Evolutionary conservation across 192 early-diverging fungal genomes (phyloP).

Genomic region (Allomyces macrogynus): DNA sequence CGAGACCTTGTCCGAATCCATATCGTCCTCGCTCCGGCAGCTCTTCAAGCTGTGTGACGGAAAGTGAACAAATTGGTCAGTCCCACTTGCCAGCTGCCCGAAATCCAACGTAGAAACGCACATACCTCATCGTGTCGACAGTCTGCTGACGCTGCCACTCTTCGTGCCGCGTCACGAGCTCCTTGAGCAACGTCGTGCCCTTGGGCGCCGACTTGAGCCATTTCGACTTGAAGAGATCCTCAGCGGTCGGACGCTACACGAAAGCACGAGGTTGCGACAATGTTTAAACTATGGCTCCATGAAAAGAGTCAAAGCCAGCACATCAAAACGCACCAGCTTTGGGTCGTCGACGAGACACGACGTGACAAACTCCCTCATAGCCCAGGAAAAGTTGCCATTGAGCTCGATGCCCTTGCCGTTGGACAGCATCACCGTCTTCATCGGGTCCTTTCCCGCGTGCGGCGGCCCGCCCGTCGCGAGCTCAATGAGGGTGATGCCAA

Average conservation of each 20-base stretch:
- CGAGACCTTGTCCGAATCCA: background rate
- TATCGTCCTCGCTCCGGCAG: background rate
- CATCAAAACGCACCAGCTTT: constrained; percentile 28
- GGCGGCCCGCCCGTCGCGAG: constrained; percentile 90
- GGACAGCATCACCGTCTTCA: constrained; percentile 70
- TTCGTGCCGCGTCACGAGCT: background rate
- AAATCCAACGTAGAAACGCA: background rate
- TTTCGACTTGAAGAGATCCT: background rate
- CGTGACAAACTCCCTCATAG: constrained; percentile 75
- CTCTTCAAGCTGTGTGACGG: background rate
- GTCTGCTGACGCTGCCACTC: background rate
- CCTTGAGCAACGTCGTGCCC: background rate
- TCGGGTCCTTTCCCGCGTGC: constrained; percentile 71
- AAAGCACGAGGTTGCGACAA: background rate
- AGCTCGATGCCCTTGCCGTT: constrained; percentile 57
- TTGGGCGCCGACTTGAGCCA: background rate
- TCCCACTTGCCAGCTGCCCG: no score
- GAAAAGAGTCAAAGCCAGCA: background rate
- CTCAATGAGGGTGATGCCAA: constrained; percentile 95
- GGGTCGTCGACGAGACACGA: constrained; percentile 73
- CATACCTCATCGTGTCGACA: background rate
- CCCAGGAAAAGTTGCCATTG: constrained; percentile 52
- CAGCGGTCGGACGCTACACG: background rate
- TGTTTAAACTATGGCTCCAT: background rate
- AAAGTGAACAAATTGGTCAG: no score